These are phyloP conservation scores for Onygenales sp. DNA, from an alignment of 2,329 filamentous ascomycete species.

Conservation along the genomic window DNA sequence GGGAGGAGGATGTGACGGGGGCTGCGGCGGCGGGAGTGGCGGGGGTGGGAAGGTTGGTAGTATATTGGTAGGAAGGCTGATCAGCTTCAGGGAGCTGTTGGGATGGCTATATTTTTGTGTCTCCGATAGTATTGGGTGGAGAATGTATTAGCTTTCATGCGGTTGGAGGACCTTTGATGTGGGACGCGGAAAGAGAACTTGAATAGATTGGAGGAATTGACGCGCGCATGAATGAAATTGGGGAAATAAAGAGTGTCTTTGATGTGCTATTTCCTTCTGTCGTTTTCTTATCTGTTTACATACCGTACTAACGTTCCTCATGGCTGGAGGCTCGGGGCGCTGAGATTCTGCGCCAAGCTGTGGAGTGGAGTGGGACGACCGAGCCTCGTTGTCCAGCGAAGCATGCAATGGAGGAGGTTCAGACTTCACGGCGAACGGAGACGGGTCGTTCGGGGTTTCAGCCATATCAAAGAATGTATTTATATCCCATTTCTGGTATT, in stretches of 20 bases:
- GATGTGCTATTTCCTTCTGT: background rate
- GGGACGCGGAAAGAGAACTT: no score
- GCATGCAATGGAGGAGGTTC: background rate
- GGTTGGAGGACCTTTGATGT: no score
- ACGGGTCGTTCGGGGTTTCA: slow-evolving; percentile 3
- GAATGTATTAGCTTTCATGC: background rate
- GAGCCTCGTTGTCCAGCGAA: background rate
- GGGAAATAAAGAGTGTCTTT: background rate
- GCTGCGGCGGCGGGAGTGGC: background rate
- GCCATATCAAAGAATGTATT: background rate
- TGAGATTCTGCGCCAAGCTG: slow-evolving; percentile 3
- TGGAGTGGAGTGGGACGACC: slow-evolving; percentile 1
- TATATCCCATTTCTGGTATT: background rate
- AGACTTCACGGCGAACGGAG: slow-evolving; percentile 1
- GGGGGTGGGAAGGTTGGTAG: background rate
- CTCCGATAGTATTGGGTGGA: background rate
- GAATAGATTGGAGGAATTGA: background rate
- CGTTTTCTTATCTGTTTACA: background rate
- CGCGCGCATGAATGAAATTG: background rate
- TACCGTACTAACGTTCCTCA: slow-evolving; percentile 5
- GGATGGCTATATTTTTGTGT: background rate
- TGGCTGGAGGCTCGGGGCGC: background rate
- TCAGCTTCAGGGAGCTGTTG: background rate
- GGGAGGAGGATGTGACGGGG: background rate
- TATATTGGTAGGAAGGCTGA: slow-evolving; percentile 38